A percentile compares a stretch with the other conserved stretches of the same genome.
Evolutionary conservation across 768 basidiomycete genomes (phyloP).

Genomic region (Pleurotus djamor): DNA sequence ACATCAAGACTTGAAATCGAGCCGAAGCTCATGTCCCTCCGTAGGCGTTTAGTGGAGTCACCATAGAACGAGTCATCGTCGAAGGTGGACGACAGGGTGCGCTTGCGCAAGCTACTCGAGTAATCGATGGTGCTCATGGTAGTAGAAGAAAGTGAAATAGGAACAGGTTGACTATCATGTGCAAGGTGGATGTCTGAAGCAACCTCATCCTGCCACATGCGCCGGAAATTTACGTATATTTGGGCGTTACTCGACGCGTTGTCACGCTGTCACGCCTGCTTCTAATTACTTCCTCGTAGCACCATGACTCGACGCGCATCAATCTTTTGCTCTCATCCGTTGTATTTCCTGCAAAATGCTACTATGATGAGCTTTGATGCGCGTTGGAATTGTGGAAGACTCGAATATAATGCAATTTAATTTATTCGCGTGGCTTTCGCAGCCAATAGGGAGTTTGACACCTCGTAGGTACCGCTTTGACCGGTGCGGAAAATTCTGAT

Average conservation of each 20-base stretch:
- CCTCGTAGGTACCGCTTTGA: too few relatives aligned
- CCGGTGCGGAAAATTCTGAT: too few relatives aligned
- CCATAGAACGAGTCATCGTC: neutral
- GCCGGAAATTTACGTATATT: conserved; percentile 2
- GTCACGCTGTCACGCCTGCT: neutral
- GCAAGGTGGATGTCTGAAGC: neutral
- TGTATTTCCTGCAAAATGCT: too few relatives aligned
- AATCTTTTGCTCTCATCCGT: too few relatives aligned
- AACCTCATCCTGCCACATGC: neutral
- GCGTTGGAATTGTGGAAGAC: too few relatives aligned
- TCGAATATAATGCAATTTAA: too few relatives aligned
- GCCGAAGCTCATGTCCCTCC: conserved; percentile 2
- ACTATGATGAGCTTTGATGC: too few relatives aligned
- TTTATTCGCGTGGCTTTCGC: too few relatives aligned
- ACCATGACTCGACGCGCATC: too few relatives aligned
- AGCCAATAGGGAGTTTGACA: too few relatives aligned
- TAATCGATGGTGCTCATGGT: neutral
- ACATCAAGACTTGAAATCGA: neutral
- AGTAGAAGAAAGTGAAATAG: neutral
- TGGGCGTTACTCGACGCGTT: neutral
- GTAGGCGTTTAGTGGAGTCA: neutral
- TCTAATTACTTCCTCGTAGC: neutral
- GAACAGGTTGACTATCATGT: neutral
- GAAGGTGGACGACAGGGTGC: neutral
- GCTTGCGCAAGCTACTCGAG: neutral